These are phyloP conservation scores for Bromus sterilis DNA, from an alignment of 176 grass and related monocot species.

Conservation along the genomic window DNA sequence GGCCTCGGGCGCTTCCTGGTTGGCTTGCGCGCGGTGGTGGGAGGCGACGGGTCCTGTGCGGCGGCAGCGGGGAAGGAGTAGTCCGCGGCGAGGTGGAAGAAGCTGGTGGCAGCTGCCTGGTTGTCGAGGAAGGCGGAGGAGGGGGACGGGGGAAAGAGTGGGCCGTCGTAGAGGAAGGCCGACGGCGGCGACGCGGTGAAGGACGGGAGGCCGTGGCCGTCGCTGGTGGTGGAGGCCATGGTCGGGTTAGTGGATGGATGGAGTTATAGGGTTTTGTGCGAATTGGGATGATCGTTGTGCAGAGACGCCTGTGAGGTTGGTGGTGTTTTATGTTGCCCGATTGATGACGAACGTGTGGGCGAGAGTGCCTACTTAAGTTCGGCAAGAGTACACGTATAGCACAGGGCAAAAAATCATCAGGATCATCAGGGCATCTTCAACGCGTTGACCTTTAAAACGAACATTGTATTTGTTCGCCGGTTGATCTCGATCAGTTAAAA, in stretches of 20 bases:
- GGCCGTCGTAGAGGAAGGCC: constrained; percentile 1
- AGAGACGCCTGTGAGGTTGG: too few relatives aligned
- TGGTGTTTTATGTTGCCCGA: too few relatives aligned
- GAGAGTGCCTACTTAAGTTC: too few relatives aligned
- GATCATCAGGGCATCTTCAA: too few relatives aligned
- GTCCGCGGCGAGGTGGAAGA: constrained; percentile 3
- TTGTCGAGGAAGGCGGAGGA: background rate
- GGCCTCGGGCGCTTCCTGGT: constrained; percentile 57
- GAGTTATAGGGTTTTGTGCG: constrained; percentile 15
- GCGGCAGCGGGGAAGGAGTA: background rate
- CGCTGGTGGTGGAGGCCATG: constrained; percentile 19
- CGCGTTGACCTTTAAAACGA: too few relatives aligned
- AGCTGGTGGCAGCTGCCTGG: background rate
- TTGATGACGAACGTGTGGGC: too few relatives aligned
- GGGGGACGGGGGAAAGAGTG: constrained; percentile 22
- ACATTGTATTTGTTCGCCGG: too few relatives aligned
- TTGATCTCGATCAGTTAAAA: too few relatives aligned
- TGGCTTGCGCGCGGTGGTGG: background rate
- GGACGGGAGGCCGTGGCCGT: background rate
- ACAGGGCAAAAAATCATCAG: too few relatives aligned
- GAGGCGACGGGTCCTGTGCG: background rate
- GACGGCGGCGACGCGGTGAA: background rate
- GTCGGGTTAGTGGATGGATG: background rate
- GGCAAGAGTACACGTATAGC: too few relatives aligned
- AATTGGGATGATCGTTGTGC: background rate